Evolutionary conservation across 768 basidiomycete genomes (phyloP).

Genomic region (Gymnopilus junonius): DNA sequence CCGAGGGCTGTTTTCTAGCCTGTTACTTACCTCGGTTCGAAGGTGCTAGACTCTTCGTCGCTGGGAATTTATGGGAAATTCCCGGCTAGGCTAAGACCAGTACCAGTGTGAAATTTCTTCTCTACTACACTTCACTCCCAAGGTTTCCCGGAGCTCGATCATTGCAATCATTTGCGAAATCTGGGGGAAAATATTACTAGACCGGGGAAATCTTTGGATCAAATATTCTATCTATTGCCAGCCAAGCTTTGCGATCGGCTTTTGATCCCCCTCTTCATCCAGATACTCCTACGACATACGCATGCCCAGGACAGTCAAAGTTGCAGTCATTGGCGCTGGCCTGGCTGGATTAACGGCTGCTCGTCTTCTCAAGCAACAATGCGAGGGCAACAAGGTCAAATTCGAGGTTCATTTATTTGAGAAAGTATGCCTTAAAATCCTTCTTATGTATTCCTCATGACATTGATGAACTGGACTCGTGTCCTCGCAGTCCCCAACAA

Average conservation of each 20-base stretch:
- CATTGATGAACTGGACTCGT: not conserved
- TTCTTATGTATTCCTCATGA: not conserved
- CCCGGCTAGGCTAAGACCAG: not conserved
- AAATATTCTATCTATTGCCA: not conserved
- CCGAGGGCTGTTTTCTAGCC: not conserved
- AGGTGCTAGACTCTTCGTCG: not conserved
- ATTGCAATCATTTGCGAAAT: not conserved
- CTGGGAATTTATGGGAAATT: conserved; percentile 1
- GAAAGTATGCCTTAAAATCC: conserved; percentile 51
- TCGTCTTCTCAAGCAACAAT: conserved; percentile 51
- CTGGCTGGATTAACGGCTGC: conserved; percentile 76
- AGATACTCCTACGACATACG: not conserved
- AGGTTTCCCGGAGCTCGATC: not conserved
- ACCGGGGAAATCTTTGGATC: not conserved
- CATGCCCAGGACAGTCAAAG: conserved; percentile 45
- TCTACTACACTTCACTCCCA: not conserved
- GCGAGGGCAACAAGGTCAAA: conserved; percentile 40
- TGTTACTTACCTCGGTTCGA: not conserved
- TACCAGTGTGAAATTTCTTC: not conserved
- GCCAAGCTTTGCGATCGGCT: not conserved
- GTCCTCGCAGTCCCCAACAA: conserved; percentile 44
- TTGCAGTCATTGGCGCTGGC: conserved; percentile 75
- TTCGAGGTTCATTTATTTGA: conserved; percentile 78
- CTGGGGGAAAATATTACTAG: not conserved
- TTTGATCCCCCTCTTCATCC: not conserved